phyloP scores from a whole-genome alignment of 306 rosid genomes.

The Cicer chorassanicum region DNA sequence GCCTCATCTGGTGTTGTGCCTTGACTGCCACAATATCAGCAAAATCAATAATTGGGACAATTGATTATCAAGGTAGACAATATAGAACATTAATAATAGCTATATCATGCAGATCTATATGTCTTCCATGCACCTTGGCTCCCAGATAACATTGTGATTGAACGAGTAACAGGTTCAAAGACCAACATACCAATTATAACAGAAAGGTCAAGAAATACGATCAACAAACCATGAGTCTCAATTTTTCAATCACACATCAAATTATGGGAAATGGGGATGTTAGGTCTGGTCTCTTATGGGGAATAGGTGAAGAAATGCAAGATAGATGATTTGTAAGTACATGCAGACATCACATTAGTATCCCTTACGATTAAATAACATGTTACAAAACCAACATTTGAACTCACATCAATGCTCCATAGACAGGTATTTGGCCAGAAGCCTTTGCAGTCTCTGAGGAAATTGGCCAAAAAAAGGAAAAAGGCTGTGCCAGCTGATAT shows the following conservation, averaged over 20 bases:
- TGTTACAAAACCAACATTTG: conserved; percentile 24
- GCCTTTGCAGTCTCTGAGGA: no score
- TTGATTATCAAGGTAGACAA: no score
- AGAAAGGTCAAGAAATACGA: conserved; percentile 4
- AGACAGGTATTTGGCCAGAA: conserved; percentile 76
- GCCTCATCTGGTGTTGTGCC: no score
- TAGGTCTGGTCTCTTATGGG: neutral
- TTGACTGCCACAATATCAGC: no score
- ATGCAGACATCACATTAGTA: conserved; percentile 18
- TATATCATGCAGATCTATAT: conserved; percentile 37
- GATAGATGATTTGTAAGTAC: conserved; percentile 7
- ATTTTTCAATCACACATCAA: conserved; percentile 19
- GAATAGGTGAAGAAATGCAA: neutral
- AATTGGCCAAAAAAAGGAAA: no score
- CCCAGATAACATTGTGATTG: conserved; percentile 20
- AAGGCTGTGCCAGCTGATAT: no score
- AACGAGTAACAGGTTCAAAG: conserved; percentile 9
- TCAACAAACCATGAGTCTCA: neutral
- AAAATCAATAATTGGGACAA: no score
- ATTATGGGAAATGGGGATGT: neutral
- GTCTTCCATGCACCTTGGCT: conserved; percentile 12
- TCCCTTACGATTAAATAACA: conserved; percentile 32
- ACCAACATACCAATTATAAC: conserved; percentile 23
- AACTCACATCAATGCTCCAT: conserved; percentile 99
- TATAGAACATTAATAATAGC: conserved; percentile 17